A percentile compares a stretch with the other conserved stretches of the same genome.
Conservation (phyloP, 164 flowering plant species). For the Platanus orientalis region DNA sequence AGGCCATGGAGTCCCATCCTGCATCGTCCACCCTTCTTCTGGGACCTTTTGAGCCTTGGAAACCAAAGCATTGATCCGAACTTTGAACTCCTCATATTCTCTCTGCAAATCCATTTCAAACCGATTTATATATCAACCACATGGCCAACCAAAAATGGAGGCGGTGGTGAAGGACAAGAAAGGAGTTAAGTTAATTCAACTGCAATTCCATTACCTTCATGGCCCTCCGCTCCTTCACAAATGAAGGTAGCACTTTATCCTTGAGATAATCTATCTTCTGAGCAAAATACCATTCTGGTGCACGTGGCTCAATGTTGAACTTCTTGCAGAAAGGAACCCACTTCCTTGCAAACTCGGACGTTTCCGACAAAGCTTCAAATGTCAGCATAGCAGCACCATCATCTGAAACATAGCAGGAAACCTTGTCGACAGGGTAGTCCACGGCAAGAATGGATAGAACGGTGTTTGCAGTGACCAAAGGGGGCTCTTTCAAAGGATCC, state of each 20-base stretch:
- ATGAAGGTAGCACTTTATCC: constrained; percentile 57
- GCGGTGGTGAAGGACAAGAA: neutral
- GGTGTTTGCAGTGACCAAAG: constrained; percentile 70
- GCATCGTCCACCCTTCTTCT: constrained; percentile 81
- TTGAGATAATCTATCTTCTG: constrained; percentile 65
- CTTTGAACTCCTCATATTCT: constrained; percentile 77
- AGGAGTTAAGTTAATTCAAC: too few relatives aligned
- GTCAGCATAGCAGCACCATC: constrained; percentile 80
- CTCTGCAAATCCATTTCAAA: constrained; percentile 37
- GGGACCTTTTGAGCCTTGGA: constrained; percentile 70
- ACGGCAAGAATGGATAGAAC: constrained; percentile 71
- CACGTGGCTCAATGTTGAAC: constrained; percentile 66
- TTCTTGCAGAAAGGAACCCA: constrained; percentile 80
- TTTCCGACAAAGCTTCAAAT: constrained; percentile 68
- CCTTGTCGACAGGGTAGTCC: constrained; percentile 67
- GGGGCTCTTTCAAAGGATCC: constrained; percentile 67
- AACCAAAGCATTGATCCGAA: constrained; percentile 66
- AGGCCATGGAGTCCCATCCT: constrained; percentile 81
- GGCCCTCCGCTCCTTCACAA: constrained; percentile 66
- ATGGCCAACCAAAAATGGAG: neutral
- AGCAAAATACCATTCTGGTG: constrained; percentile 66
- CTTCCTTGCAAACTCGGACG: constrained; percentile 64
- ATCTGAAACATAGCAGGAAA: constrained; percentile 76
- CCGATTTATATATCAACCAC: neutral
- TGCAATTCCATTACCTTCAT: constrained; percentile 45